Base-by-base conservation (phyloP, 1,284 basidiomycete genomes). In the Cryptococcus sp. region DNA sequence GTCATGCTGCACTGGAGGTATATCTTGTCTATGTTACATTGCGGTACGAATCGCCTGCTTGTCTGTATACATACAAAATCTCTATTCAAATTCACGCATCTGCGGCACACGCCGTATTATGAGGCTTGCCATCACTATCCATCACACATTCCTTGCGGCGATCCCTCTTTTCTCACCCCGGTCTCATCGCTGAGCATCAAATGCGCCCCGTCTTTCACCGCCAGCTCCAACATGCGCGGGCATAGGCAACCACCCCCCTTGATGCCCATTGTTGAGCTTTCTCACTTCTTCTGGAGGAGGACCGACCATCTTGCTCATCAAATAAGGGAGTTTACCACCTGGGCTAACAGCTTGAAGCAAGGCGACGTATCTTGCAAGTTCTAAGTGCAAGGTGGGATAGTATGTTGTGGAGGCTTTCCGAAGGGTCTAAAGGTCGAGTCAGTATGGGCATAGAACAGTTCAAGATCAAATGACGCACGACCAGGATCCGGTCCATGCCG, bases 351-450 rank as follows among this genome's bases (percentile, higher is more conserved):
- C 59, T 40, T 63, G 61, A 1, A 87, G 85, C 59, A 86, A 81
- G 0, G 83, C 80, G 61, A 94, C 82, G 73, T 95, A 96, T 23
- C 92, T 85, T 1, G 91, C 84, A 48, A 97, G 81, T 77, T 96
- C 93, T 47, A 96, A 86, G 74, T 97, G 93, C 3, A 97, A 83
- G 1, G 86, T 88, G 0, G 92, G 91, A 75, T 97, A 97, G 75
- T 95, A 95, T 11, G 89, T 87, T 15, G 88, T 86, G 7, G 93
- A 95, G 8, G 93, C 91, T 76, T 95, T 95, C 54, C 93, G 87
- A 1, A 91, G 85, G 44, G 93, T 90, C 93, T 96, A 70, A 10
- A 23, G 3, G 20, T 45, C 25, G 13, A 55, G 59, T 26, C 20
- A 52, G 20, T 13, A 7, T 25, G 19, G 50, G 17, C 15, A 13